Conservation (phyloP, 129 eudicot species). For the Lactuca sativa region DNA sequence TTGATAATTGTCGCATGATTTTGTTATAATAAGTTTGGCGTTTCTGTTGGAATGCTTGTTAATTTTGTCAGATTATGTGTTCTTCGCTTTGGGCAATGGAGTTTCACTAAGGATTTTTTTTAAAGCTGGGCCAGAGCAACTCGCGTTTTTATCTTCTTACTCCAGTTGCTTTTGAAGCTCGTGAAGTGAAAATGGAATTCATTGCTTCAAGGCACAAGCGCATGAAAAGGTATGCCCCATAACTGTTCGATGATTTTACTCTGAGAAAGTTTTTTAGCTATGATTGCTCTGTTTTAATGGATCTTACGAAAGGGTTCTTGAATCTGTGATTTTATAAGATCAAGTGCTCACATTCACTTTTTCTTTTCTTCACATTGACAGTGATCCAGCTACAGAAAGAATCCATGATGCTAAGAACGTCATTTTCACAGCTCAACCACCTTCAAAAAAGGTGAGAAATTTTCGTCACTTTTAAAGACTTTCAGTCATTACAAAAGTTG, state of each 20-base stretch:
- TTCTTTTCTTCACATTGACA: constrained; percentile 28
- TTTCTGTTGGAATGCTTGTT: constrained; percentile 42
- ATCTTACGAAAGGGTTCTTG: background rate
- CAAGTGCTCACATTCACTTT: constrained; percentile 19
- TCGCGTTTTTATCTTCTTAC: constrained; percentile 8
- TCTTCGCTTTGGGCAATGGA: constrained; percentile 22
- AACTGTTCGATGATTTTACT: constrained; percentile 15
- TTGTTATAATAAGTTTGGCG: constrained; percentile 21
- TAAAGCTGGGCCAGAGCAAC: constrained; percentile 1
- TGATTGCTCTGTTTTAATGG: constrained; percentile 7
- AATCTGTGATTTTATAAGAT: background rate
- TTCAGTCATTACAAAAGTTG: background rate
- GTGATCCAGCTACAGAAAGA: constrained; percentile 36
- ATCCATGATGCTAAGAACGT: constrained; percentile 37
- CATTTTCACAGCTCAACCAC: constrained; percentile 34
- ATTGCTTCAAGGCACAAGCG: constrained; percentile 36
- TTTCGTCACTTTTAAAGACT: background rate
- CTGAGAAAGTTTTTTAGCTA: constrained; percentile 6
- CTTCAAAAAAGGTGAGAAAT: constrained; percentile 34
- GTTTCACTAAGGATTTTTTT: constrained; percentile 14
- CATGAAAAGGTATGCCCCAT: constrained; percentile 30
- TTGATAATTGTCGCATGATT: constrained; percentile 47
- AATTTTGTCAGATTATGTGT: constrained; percentile 42
- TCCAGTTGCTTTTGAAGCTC: constrained; percentile 21
- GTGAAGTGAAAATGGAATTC: constrained; percentile 34